Base-by-base conservation (phyloP, 805 yeast species). In the Lipomyces kockii region DNA sequence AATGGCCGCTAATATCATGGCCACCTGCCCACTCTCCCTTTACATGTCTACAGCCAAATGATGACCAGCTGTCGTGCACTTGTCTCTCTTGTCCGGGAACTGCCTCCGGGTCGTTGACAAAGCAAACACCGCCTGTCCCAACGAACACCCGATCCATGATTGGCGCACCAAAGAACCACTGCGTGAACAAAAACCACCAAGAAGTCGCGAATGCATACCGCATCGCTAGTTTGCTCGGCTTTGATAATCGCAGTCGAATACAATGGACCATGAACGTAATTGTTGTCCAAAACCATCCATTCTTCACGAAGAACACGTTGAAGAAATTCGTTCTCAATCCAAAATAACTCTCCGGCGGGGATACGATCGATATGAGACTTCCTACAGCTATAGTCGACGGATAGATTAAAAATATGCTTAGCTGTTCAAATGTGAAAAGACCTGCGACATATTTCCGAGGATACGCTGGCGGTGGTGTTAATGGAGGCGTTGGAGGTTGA, bases 1-100 rank as follows among this genome's bases (percentile, higher is more conserved):
- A 89, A 76, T 95, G 99, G 0, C 99, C 99, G 68, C 94, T 89
- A 4, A 98, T 97, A 79, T 95, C 99, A 76, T 92, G 97, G 0
- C 99, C 99, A 0, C 97, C 92, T 7, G 72, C 68, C 95, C 94
- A 90, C 17, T 74, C 66, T 0, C 98, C 89, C 61, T 87, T 92
- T 74, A 84, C 35, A 68, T 75, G 61, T 76, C 95, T 78, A 76
- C 95, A 85, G 1, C 76, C 72, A 1, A 81, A 76, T 0, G 86
- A 80, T 20, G 81, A 73, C 53, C 66, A 64, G 14, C 64, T 57
- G 27, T 49, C 58, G 9, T 61, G 62, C 7, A 69, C 69, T 1
- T 60, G 49, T 11, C 56, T 14, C 20, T 27, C 46, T 14, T 66
- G 65, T n/a, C 69, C 72, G 8, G 67, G 67, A 17, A 46, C 58